Percentiles rank a stretch among this genome's conserved stretches.
phyloP scores from a whole-genome alignment of 2,329 filamentous ascomycete genomes.

The Colletotrichum zoysiae region DNA sequence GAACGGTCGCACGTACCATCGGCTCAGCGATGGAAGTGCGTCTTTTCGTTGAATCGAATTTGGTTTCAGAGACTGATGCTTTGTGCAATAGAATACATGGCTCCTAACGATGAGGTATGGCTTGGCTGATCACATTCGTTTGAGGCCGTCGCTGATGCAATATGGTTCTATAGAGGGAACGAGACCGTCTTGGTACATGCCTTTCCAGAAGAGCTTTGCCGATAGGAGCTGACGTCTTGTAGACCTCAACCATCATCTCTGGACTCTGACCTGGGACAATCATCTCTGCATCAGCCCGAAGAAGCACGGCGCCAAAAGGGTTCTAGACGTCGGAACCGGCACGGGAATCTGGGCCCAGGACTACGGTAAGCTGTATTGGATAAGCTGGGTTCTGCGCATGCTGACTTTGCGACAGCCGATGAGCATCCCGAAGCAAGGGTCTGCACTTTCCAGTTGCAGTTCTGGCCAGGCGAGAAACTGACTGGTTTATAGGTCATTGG shows the following conservation, averaged over 20 bases:
- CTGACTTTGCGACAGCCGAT: slow-evolving; percentile 46
- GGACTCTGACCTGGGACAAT: slow-evolving; percentile 49
- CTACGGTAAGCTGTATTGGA: slow-evolving; percentile 39
- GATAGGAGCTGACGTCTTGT: not conserved
- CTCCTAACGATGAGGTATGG: slow-evolving; percentile 34
- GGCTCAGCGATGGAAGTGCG: slow-evolving; percentile 45
- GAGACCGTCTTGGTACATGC: slow-evolving; percentile 29
- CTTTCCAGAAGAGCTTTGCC: not conserved
- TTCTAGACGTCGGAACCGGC: slow-evolving; percentile 45
- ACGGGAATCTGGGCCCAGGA: slow-evolving; percentile 47
- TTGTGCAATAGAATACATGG: slow-evolving; percentile 12
- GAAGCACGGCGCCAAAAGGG: slow-evolving; percentile 39
- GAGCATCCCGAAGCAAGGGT: slow-evolving; percentile 49
- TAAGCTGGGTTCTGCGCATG: not conserved
- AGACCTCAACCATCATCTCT: slow-evolving; percentile 54
- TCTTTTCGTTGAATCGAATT: not conserved
- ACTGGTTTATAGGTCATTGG: slow-evolving; percentile 43
- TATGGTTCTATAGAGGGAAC: not conserved
- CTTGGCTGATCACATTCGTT: too few relatives aligned
- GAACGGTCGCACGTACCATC: slow-evolving; percentile 30
- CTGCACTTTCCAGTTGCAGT: not conserved
- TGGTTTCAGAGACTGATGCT: not conserved
- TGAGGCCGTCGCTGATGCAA: not conserved
- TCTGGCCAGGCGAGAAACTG: not conserved
- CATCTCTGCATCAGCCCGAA: slow-evolving; percentile 48